A percentile compares a stretch with the other conserved stretches of the same genome.
Conservation (phyloP, 2,329 filamentous ascomycete species). For the Dissoconium aciculare region DNA sequence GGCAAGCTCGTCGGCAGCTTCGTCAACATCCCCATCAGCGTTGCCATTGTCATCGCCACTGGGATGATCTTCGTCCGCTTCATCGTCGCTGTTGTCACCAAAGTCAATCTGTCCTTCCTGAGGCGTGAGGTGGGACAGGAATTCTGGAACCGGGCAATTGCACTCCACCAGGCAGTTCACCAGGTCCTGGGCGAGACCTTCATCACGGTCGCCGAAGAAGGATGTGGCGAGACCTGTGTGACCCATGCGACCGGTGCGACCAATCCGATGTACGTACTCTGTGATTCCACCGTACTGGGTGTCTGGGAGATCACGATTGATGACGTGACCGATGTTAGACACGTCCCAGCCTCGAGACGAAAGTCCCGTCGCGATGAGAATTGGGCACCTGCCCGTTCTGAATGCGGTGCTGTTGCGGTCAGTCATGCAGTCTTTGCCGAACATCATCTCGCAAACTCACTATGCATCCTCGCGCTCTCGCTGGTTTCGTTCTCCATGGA, state of each 20-base stretch:
- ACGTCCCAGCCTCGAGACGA: slow-evolving; percentile 82
- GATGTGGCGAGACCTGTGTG: slow-evolving; percentile 75
- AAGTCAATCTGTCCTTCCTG: slow-evolving; percentile 38
- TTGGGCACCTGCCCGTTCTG: slow-evolving; percentile 56
- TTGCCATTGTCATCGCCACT: slow-evolving; percentile 7
- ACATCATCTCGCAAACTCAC: slow-evolving; percentile 31
- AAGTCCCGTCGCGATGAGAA: slow-evolving; percentile 76
- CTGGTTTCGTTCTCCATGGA: slow-evolving; percentile 78
- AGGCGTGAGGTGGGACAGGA: slow-evolving; percentile 52
- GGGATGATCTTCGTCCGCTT: slow-evolving; percentile 13
- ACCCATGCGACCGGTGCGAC: slow-evolving; percentile 87
- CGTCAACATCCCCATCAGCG: too few species aligned
- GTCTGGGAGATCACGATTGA: slow-evolving; percentile 82
- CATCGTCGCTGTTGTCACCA: slow-evolving; percentile 39
- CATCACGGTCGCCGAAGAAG: slow-evolving; percentile 69
- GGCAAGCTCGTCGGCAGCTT: too few species aligned
- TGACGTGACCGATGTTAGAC: slow-evolving; percentile 70
- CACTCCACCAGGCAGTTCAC: slow-evolving; percentile 73
- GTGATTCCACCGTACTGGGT: slow-evolving; percentile 68
- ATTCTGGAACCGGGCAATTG: slow-evolving; percentile 65
- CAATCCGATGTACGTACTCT: slow-evolving; percentile 90
- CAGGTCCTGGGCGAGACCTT: slow-evolving; percentile 55
- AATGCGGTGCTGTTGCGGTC: slow-evolving; percentile 49
- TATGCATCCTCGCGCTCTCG: slow-evolving; percentile 82
- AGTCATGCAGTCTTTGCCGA: not conserved